Conservation (phyloP, 192 early-diverging fungal genomes). For the Lunasporangiospora selenospora region DNA sequence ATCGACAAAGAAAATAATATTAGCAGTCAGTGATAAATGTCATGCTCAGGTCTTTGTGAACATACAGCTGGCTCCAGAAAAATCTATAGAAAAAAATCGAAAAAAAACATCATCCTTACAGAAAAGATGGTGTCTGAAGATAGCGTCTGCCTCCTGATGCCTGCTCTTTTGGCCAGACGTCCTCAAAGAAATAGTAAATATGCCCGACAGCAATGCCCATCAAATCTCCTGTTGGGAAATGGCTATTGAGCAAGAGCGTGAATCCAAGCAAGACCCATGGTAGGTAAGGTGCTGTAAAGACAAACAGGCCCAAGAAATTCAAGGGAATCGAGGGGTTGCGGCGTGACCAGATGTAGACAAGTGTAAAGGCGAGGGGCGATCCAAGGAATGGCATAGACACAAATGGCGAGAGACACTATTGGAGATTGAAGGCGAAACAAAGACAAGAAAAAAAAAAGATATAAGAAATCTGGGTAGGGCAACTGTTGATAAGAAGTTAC, state of each 20-base stretch:
- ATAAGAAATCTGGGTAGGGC: background rate
- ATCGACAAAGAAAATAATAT: background rate
- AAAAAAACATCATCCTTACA: constrained; percentile 42
- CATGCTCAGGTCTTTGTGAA: too few relatives aligned
- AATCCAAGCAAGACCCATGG: constrained; percentile 93
- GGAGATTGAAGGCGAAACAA: constrained; percentile 17
- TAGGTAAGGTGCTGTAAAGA: constrained; percentile 89
- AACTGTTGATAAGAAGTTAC: background rate
- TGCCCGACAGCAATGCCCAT: constrained; percentile 90
- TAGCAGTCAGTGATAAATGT: background rate
- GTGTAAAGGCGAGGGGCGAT: constrained; percentile 78
- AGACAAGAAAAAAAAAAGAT: background rate
- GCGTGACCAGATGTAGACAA: constrained; percentile 98
- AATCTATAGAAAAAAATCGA: background rate
- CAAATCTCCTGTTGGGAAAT: constrained; percentile 81
- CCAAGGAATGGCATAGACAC: constrained; percentile 83
- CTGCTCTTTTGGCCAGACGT: constrained; percentile 85
- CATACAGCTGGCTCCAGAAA: too few relatives aligned
- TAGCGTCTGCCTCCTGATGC: constrained; percentile 63
- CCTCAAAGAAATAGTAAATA: constrained; percentile 94
- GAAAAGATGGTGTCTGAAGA: constrained; percentile 59
- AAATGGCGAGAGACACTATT: constrained; percentile 48
- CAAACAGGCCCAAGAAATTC: constrained; percentile 92
- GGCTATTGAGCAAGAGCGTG: constrained; percentile 76
- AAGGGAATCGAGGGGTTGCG: constrained; percentile 90